Percentiles rank a stretch among this genome's conserved stretches.
Conservation (phyloP, 257 asterid genomes). For the Agastache rugosa region DNA sequence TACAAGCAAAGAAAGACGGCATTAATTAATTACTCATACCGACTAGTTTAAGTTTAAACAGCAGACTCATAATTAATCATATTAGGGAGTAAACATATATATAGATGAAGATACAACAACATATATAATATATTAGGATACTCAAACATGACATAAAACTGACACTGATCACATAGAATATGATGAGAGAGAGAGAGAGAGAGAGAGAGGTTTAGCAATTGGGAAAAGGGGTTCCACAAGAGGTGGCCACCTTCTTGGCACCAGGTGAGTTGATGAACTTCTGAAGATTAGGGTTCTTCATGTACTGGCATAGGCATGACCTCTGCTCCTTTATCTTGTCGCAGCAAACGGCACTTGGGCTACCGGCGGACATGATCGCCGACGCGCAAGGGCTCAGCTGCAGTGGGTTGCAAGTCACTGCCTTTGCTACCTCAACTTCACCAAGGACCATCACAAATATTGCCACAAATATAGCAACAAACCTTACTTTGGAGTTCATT, state of each 20-base stretch:
- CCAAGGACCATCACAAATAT: conserved; percentile 43
- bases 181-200: not conserved
- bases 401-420: conserved; percentile 74
- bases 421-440: conserved; percentile 47
- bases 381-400: conserved; percentile 84
- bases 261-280: conserved; percentile 83
- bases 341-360: conserved; percentile 61
- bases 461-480: conserved; percentile 39
- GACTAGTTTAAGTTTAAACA: not conserved
- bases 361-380: conserved; percentile 67
- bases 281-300: conserved; percentile 73
- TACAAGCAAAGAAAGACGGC: conserved; percentile 37
- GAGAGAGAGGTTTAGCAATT: conserved; percentile 45
- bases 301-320: conserved; percentile 80
- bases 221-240: conserved; percentile 86
- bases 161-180: not conserved
- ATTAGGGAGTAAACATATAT: not conserved
- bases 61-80: conserved; percentile 20
- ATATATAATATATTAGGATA: conserved; percentile 15
- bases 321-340: conserved; percentile 73
- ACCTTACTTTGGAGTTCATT: conserved; percentile 42
- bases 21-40: not conserved
- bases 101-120: not conserved
- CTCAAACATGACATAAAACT: conserved; percentile 9
- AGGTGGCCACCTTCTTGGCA: conserved; percentile 71